phyloP scores from a whole-genome alignment of 148 eudicot genomes.

The Spergularia marina region DNA sequence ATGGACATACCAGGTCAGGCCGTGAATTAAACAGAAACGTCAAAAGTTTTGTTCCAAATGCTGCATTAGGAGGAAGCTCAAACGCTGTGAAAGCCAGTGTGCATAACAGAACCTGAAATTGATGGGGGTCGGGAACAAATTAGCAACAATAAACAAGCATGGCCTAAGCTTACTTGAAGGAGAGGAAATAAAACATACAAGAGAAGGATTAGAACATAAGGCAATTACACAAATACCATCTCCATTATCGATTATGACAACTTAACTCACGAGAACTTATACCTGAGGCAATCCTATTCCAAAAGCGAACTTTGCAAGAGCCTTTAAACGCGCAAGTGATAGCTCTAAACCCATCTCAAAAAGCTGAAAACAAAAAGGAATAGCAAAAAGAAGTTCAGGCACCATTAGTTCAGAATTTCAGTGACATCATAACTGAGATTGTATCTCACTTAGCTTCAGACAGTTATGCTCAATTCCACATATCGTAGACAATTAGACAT shows the following conservation, averaged over 20 bases:
- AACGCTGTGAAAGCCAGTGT: constrained; percentile 95
- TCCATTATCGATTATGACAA: neutral
- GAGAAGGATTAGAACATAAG: neutral
- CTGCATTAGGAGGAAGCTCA: constrained; percentile 97
- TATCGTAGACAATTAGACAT: too few species aligned
- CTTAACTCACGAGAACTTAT: neutral
- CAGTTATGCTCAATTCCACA: too few species aligned
- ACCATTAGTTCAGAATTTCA: neutral
- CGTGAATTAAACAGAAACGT: constrained; percentile 86
- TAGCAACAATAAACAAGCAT: neutral
- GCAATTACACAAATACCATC: neutral
- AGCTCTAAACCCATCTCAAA: constrained; percentile 99
- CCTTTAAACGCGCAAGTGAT: constrained; percentile 87
- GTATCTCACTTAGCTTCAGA: too few species aligned
- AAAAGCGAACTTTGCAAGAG: constrained; percentile 95
- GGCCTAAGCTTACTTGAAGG: neutral
- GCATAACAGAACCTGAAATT: constrained; percentile 65
- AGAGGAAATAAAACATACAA: neutral
- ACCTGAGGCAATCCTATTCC: constrained; percentile 97
- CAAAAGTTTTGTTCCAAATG: constrained; percentile 80
- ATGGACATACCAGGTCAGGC: constrained; percentile 74
- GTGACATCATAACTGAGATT: too few species aligned
- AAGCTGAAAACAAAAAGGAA: constrained; percentile 48
- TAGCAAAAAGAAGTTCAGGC: neutral
- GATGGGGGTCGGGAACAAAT: constrained; percentile 7